Conservation (phyloP, 2,329 filamentous ascomycete species). For the Cladosporium sp. region DNA sequence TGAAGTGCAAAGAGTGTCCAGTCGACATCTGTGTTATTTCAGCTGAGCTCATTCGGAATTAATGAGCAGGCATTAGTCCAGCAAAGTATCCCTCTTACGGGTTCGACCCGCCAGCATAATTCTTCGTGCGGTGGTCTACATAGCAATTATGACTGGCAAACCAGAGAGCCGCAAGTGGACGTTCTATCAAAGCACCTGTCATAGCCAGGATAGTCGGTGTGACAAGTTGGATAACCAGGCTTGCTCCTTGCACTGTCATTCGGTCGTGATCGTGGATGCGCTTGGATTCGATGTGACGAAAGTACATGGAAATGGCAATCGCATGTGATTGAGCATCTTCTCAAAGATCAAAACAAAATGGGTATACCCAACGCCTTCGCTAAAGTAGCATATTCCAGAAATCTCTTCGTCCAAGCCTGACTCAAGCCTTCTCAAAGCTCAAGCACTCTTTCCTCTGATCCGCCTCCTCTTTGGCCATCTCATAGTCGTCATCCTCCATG, state of each 20-base stretch:
- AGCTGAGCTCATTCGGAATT: not conserved
- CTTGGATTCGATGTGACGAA: not conserved
- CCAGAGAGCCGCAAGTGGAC: not conserved
- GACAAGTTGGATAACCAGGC: not conserved
- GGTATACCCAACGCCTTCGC: slow-evolving; percentile 14
- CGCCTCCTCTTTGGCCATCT: slow-evolving; percentile 73
- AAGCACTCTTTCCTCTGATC: slow-evolving; percentile 54
- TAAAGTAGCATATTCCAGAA: not conserved
- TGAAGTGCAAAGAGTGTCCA: not conserved
- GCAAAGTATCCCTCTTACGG: not conserved
- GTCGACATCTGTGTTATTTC: not conserved
- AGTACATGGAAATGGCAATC: not conserved
- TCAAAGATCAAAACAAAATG: not conserved
- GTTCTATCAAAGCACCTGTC: not conserved
- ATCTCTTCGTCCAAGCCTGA: not conserved
- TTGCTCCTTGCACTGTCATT: not conserved
- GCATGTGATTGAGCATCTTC: not conserved
- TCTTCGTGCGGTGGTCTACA: no score
- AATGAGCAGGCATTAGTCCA: not conserved
- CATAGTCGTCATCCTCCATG: slow-evolving; percentile 81
- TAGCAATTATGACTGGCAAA: not conserved
- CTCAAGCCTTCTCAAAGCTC: slow-evolving; percentile 38
- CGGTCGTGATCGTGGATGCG: not conserved
- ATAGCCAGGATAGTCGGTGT: not conserved
- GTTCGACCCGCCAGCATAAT: not conserved